Evolutionary conservation across 768 basidiomycete species (phyloP).

Genomic region (Boletellus ananas): DNA sequence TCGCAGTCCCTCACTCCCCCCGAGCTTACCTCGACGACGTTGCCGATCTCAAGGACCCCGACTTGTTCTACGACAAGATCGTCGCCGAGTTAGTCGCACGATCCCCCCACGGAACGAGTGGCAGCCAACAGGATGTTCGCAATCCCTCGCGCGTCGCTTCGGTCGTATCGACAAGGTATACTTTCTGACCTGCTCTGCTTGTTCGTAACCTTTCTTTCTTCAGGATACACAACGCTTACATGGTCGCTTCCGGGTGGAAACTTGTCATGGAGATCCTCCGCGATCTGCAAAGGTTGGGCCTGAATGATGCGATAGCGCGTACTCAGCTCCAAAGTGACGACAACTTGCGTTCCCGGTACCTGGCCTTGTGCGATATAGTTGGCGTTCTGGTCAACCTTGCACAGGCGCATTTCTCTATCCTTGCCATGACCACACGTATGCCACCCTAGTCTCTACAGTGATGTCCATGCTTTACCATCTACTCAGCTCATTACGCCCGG

Average conservation of each 20-base stretch:
- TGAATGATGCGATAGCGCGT: slow-evolving; percentile 52
- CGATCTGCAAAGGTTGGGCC: slow-evolving; percentile 50
- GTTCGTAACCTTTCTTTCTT: slow-evolving; percentile 4
- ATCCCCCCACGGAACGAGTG: slow-evolving; percentile 29
- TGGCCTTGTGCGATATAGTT: slow-evolving; percentile 63
- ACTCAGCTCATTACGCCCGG: slow-evolving; percentile 62
- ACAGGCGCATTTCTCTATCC: slow-evolving; percentile 62
- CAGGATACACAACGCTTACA: slow-evolving; percentile 80
- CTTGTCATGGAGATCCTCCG: slow-evolving; percentile 58
- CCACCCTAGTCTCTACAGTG: slow-evolving; percentile 1
- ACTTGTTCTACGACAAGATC: slow-evolving; percentile 57
- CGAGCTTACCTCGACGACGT: slow-evolving; percentile 71
- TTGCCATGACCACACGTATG: slow-evolving; percentile 71
- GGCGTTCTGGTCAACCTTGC: slow-evolving; percentile 53
- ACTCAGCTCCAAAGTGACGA: slow-evolving; percentile 49
- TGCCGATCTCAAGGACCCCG: slow-evolving; percentile 59
- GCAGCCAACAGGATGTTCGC: slow-evolving; percentile 28
- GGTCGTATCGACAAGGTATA: slow-evolving; percentile 56
- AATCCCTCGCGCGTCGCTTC: slow-evolving; percentile 54
- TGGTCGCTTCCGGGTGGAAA: slow-evolving; percentile 82
- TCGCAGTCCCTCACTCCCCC: slow-evolving; percentile 12
- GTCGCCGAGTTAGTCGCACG: slow-evolving; percentile 54
- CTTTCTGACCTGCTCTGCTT: slow-evolving; percentile 6
- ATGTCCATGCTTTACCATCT: slow-evolving; percentile 4
- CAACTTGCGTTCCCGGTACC: slow-evolving; percentile 53